phyloP scores from a whole-genome alignment of 345 rosid genomes.

The Gossypium thurberi region DNA sequence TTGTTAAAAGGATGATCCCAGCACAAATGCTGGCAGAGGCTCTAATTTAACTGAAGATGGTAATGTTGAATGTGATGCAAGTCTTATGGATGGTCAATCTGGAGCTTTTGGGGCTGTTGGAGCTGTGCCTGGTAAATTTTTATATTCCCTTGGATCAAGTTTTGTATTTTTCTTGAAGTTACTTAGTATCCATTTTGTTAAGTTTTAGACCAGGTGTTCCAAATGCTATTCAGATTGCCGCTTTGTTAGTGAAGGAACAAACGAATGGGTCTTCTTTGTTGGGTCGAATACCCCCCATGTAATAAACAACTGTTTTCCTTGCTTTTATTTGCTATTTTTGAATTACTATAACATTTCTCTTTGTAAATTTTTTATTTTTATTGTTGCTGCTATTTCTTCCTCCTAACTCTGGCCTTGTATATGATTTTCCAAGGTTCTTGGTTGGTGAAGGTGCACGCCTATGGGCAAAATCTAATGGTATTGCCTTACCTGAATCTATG shows the following conservation, averaged over 20 bases:
- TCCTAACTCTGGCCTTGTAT: not conserved
- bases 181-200: constrained; percentile 26
- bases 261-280: constrained; percentile 49
- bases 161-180: constrained; percentile 11
- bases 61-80: constrained; percentile 84
- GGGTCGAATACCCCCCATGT: constrained; percentile 97
- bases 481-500: constrained; percentile 39
- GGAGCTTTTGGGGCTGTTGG: constrained; percentile 95
- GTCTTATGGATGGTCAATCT: constrained; percentile 85
- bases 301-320: constrained; percentile 21
- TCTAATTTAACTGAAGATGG: constrained; percentile 95
- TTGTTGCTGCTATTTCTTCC: not conserved
- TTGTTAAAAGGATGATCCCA: constrained; percentile 61
- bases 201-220: constrained; percentile 77
- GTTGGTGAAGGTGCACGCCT: constrained; percentile 85
- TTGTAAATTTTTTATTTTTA: not conserved
- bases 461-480: constrained; percentile 72
- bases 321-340: constrained; percentile 2
- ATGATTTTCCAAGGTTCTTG: constrained; percentile 52
- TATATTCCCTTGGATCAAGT: not conserved
- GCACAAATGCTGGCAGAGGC: constrained; percentile 92
- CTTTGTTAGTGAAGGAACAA: constrained; percentile 72
- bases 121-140: constrained; percentile 70
- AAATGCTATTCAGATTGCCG: constrained; percentile 84
- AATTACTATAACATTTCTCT: not conserved